Base-by-base conservation (phyloP, 2,329 filamentous ascomycete genomes). In the Trichoderma sp. region DNA sequence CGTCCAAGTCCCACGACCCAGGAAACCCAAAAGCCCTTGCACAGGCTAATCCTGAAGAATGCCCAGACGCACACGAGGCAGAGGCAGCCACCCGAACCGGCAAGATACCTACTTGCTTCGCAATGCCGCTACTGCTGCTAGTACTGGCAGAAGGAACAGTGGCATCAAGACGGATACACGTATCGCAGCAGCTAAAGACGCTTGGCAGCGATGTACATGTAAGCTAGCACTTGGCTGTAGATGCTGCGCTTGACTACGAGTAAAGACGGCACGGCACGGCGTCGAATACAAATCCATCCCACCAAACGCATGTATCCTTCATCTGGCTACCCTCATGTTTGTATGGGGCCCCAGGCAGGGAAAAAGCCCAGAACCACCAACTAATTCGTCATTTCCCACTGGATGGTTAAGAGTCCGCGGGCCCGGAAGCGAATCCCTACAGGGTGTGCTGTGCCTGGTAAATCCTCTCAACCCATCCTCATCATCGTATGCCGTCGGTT, bases 231-330 rank as follows among this genome's bases (percentile, higher is more conserved):
- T 21, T 49, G 2, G 33, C 33, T 14, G 33, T 35, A 35, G 33
- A 35, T 35, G 13, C 33, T 13, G 33, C 33, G 14, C 33, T 35
- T 35, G 4, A 4, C n/a, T 49, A 24, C n/a, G 5, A 13, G 47
- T 10, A 49, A 49, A 52, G 43, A 52, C 59, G 60, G 21, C 59
- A 62, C 59, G 43, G 43, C 59, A 63, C 43, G 33, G 56, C 56
- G 16, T 58, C 56, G 19, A 27, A 27, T 7, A 24, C 10, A 49
- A 24, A 24, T 3, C n/a, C 43, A 53, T 8, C 29, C 40, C 59
- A 43, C 6, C 7, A 3, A 19, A n/a, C 19, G 40, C 19, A 43
- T 43, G 40, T 43, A 43, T n/a, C 40, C 7, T 43, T 19, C 19
- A 19, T 16, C 16, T 3, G 37, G 37, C 6, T 19, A 8, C 19